A percentile compares a stretch with the other conserved stretches of the same genome.
Conservation (phyloP, 2,329 filamentous ascomycete species). For the Rhynchosporium agropyri region DNA sequence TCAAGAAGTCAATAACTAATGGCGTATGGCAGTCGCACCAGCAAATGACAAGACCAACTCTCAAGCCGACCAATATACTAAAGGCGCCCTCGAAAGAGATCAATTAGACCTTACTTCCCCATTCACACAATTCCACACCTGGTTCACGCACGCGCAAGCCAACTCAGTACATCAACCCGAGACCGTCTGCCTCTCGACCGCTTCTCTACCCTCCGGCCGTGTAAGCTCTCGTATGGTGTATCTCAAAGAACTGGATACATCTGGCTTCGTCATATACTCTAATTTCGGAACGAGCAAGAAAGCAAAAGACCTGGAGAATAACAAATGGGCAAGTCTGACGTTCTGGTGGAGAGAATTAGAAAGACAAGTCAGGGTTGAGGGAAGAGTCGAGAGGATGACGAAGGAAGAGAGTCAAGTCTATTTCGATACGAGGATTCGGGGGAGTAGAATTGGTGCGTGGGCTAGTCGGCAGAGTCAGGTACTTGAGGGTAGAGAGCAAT, state of each 20-base stretch:
- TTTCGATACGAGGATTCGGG: slow-evolving; percentile 71
- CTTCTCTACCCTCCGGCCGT: slow-evolving; percentile 77
- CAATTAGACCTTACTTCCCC: slow-evolving; percentile 67
- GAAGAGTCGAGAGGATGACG: slow-evolving; percentile 66
- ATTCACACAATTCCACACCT: slow-evolving; percentile 81
- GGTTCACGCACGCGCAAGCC: slow-evolving; percentile 76
- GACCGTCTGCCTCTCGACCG: slow-evolving; percentile 85
- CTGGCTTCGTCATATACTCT: slow-evolving; percentile 88
- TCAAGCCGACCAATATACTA: slow-evolving; percentile 77
- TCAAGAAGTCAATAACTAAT: slow-evolving; percentile 2
- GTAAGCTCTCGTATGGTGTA: slow-evolving; percentile 88
- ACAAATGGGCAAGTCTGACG: slow-evolving; percentile 78
- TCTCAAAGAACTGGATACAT: slow-evolving; percentile 85
- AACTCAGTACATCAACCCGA: slow-evolving; percentile 74
- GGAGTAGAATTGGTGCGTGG: slow-evolving; percentile 88
- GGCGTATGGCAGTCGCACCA: slow-evolving; percentile 57
- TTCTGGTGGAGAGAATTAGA: slow-evolving; percentile 91
- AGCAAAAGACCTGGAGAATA: slow-evolving; percentile 68
- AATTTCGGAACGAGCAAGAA: slow-evolving; percentile 83
- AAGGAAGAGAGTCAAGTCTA: slow-evolving; percentile 72
- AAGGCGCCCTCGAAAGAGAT: slow-evolving; percentile 60
- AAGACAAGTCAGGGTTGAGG: slow-evolving; percentile 89
- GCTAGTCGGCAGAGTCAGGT: slow-evolving; percentile 86
- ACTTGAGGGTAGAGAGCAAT: slow-evolving; percentile 67
- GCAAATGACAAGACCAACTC: slow-evolving; percentile 58